Conservation (phyloP, 306 rosid genomes). For the Cicer yamashitae region DNA sequence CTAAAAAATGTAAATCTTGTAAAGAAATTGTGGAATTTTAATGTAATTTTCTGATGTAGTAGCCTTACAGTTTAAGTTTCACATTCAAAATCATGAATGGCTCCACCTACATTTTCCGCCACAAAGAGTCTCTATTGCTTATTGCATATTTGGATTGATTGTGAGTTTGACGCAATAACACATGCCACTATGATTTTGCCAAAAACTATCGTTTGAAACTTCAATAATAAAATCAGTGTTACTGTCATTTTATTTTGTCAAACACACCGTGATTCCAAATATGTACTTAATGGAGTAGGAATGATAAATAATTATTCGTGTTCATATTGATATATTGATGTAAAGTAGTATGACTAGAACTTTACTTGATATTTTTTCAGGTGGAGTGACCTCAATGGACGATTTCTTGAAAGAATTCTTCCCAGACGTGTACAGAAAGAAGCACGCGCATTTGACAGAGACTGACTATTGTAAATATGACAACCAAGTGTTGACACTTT, state of each 20-base stretch:
- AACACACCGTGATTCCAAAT: no score
- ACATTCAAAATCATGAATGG: background rate
- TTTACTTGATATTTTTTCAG: constrained; percentile 46
- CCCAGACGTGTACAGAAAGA: constrained; percentile 76
- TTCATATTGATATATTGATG: background rate
- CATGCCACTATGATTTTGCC: no score
- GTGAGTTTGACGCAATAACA: no score
- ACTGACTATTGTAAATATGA: constrained; percentile 98
- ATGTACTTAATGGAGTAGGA: background rate
- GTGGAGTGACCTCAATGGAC: constrained; percentile 99
- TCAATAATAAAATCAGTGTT: no score
- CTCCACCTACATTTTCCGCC: background rate
- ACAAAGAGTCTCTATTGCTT: background rate
- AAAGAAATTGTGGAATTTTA: background rate
- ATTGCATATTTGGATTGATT: background rate
- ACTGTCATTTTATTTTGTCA: no score
- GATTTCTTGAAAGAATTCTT: constrained; percentile 86
- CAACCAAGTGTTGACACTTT: constrained; percentile 84
- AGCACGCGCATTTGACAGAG: constrained; percentile 69
- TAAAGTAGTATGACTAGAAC: background rate
- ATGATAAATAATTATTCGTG: background rate
- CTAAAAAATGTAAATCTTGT: background rate
- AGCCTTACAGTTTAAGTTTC: background rate
- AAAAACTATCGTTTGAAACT: no score
- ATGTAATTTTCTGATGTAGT: background rate